Base-by-base conservation (phyloP, 1,284 basidiomycete species). In the Melampsora americana region DNA sequence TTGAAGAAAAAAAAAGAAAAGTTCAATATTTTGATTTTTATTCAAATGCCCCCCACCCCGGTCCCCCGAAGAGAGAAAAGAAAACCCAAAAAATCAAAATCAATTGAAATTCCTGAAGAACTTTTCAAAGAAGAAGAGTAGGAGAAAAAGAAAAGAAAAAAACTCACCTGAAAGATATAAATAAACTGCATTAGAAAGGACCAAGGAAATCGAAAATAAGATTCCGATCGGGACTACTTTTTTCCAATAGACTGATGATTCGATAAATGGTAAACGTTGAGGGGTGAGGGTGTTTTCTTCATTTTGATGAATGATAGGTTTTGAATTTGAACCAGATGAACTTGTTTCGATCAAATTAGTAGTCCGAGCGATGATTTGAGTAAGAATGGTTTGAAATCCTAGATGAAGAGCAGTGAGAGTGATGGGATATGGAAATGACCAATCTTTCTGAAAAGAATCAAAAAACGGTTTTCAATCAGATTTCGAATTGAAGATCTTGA, bases 341-440 rank as follows among this genome's bases (percentile, higher is more conserved):
- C 2, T 56, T n/a, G 20, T n/a, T 56, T 16, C 20, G n/a, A 56
- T 6, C 14, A n/a, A 23, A 23, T n/a, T 23, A 9, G 53, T 56
- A 1, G 28, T 23, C 20, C 53, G 53, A 12, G 53, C 53, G 20
- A 56, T 1, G 28, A 23, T n/a, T 56, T 56, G 53, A 23, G 53
- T 56, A 23, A 20, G 18, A 5, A n/a, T 23, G 5, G 53, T 56
- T 56, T 56, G 53, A 16, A 56, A 56, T 4, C 18, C 28, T 56
- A 56, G 28, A 23, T 56, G 53, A 7, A 56, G 18, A 23, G 53
- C 28, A 12, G 53, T 56, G 2, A 56, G 28, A 7, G 53, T 56
- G 53, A 56, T 56, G 14, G 53, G 53, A 56, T 56, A 56, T 23
- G 53, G 53, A 28, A 56, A 56, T 23, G n/a, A n/a, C 53, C 53